phyloP scores from a whole-genome alignment of 306 rosid species.

The Cicer pinnatifidum region DNA sequence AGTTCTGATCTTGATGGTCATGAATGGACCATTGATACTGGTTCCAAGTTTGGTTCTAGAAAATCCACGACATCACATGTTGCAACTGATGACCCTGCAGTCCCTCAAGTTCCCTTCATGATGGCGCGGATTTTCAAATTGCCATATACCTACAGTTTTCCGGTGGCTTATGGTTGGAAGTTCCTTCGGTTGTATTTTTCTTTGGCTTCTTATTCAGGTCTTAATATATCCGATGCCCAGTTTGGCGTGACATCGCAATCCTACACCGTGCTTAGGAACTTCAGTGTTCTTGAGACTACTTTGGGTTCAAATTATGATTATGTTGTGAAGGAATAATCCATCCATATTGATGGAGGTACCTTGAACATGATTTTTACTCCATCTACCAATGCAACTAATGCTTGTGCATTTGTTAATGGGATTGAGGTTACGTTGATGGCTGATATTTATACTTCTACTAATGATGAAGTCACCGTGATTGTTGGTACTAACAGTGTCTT shows the following conservation, averaged over 20 bases:
- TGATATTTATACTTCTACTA: conserved; percentile 63
- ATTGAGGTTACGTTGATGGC: conserved; percentile 87
- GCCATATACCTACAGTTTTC: conserved; percentile 65
- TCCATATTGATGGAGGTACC: conserved; percentile 62
- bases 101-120: conserved; percentile 70
- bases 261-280: conserved; percentile 66
- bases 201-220: conserved; percentile 62
- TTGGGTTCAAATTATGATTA: conserved; percentile 63
- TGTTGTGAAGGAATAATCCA: conserved; percentile 64
- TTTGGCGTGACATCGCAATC: conserved; percentile 65
- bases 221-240: conserved; percentile 59
- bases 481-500: conserved; percentile 52
- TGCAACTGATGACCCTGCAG: conserved; percentile 71
- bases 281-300: conserved; percentile 67
- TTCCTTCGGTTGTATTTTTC: conserved; percentile 79
- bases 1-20: too few relatives aligned
- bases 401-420: conserved; percentile 87
- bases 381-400: conserved; percentile 58
- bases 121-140: conserved; percentile 64
- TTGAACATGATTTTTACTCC: conserved; percentile 75
- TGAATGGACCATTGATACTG: too few relatives aligned
- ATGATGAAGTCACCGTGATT: conserved; percentile 43
- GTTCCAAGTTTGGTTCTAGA: too few relatives aligned
- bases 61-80: conserved; percentile 38
- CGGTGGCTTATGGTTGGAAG: conserved; percentile 75